Evolutionary conservation across 2,329 filamentous ascomycete genomes (phyloP).

Genomic region (Chalaropsis ovoidea): DNA sequence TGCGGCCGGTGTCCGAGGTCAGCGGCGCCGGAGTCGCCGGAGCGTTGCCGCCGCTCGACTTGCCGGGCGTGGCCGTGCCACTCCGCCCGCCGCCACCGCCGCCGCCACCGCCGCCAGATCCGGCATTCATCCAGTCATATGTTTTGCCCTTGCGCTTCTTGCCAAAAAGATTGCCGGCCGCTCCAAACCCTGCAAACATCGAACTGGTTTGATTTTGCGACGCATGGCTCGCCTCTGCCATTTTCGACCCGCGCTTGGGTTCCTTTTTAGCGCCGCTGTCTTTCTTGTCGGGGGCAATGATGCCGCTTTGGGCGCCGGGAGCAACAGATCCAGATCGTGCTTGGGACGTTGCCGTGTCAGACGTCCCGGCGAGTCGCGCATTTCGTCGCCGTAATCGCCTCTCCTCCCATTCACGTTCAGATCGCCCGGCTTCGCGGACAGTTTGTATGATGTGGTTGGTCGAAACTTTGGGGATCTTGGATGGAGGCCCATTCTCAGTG

Average conservation of each 20-base stretch:
- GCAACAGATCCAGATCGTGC: slow-evolving; percentile 49
- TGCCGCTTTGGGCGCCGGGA: slow-evolving; percentile 48
- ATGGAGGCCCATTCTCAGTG: slow-evolving; percentile 31
- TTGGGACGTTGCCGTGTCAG: slow-evolving; percentile 40
- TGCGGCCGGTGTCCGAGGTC: slow-evolving; percentile 46
- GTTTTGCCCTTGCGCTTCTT: slow-evolving; percentile 56
- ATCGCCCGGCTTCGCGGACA: slow-evolving; percentile 52
- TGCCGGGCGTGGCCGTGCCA: slow-evolving; percentile 44
- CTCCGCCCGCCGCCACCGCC: slow-evolving; percentile 31
- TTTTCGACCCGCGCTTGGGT: slow-evolving; percentile 64
- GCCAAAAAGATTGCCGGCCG: slow-evolving; percentile 46
- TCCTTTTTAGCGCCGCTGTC: slow-evolving; percentile 73
- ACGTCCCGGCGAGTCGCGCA: slow-evolving; percentile 49
- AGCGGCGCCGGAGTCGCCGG: slow-evolving; percentile 35
- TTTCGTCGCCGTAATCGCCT: slow-evolving; percentile 57
- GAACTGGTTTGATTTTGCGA: slow-evolving; percentile 76
- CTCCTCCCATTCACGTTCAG: slow-evolving; percentile 64
- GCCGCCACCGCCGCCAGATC: slow-evolving; percentile 35
- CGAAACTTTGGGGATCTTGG: slow-evolving; percentile 41
- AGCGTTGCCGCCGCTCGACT: slow-evolving; percentile 29
- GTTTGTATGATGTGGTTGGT: slow-evolving; percentile 42
- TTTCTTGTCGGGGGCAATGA: slow-evolving; percentile 56
- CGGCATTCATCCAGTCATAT: slow-evolving; percentile 63
- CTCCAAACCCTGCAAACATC: slow-evolving; percentile 57
- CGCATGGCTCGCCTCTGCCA: slow-evolving; percentile 67